These are phyloP conservation scores for Homolaphlyctis polyrhiza DNA, from an alignment of 371 early-diverging fungal genomes.

Conservation along the genomic window DNA sequence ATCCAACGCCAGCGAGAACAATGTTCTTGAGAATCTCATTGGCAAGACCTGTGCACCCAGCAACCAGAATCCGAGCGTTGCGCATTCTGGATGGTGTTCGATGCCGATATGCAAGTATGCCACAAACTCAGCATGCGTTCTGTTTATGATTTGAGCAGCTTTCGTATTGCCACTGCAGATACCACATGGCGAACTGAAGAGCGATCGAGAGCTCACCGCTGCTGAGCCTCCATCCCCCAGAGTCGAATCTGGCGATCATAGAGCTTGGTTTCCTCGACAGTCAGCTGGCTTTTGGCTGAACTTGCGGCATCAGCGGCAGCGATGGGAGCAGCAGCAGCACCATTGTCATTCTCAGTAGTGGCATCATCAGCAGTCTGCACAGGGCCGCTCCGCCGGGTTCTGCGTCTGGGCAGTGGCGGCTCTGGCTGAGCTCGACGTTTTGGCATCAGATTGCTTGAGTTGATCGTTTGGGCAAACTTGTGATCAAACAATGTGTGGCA, in stretches of 20 bases:
- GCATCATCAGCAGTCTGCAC: no score
- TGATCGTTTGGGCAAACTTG: background rate
- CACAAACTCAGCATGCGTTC: no score
- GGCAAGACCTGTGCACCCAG: slow-evolving; percentile 60
- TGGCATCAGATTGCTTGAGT: background rate
- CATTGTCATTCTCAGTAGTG: background rate
- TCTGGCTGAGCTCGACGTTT: background rate
- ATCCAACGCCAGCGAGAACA: slow-evolving; percentile 83
- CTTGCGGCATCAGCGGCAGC: background rate
- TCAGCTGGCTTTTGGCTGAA: background rate
- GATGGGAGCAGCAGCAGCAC: background rate
- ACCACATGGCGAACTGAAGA: background rate
- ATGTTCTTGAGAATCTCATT: slow-evolving; percentile 87
- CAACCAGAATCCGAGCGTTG: slow-evolving; percentile 63
- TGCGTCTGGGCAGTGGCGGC: background rate
- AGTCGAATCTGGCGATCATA: slow-evolving; percentile 95
- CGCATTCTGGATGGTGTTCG: slow-evolving; percentile 81
- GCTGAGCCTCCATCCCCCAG: slow-evolving; percentile 92
- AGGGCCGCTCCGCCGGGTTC: no score
- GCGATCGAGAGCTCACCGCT: slow-evolving; percentile 45
- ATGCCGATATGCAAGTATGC: no score
- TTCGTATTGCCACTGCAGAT: no score
- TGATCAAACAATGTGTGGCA: slow-evolving; percentile 12
- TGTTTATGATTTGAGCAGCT: no score
- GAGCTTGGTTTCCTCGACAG: slow-evolving; percentile 75